Percentiles rank a stretch among this genome's conserved stretches.
Evolutionary conservation across 805 yeast species (phyloP).

Genomic region (Maudiozyma serrabonitensis): DNA sequence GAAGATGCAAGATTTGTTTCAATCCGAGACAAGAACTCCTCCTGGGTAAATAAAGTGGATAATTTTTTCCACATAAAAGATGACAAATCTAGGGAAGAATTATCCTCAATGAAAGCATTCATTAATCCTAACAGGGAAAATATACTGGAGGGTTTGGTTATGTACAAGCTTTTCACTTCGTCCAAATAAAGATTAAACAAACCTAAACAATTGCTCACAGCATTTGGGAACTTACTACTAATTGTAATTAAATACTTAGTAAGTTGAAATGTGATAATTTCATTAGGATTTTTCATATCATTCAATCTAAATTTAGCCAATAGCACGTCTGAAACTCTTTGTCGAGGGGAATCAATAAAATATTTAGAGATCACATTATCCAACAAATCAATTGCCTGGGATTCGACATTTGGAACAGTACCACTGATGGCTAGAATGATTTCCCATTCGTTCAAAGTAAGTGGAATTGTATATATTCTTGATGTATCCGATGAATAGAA

Average conservation of each 20-base stretch:
- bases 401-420: conserved; percentile 24
- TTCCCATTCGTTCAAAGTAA: conserved; percentile 46
- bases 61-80: conserved; percentile 14
- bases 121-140: conserved; percentile 34
- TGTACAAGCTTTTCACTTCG: conserved; percentile 6
- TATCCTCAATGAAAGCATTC: conserved; percentile 22
- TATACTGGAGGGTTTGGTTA: conserved; percentile 12
- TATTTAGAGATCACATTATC: conserved; percentile 36
- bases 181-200: conserved; percentile 23
- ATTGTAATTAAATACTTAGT: conserved; percentile 26
- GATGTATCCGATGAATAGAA: conserved; percentile 19
- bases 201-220: conserved; percentile 10
- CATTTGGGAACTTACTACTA: conserved; percentile 22
- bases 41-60: conserved; percentile 7
- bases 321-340: conserved; percentile 35
- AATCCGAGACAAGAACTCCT: conserved; percentile 11
- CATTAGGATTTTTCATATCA: conserved; percentile 32
- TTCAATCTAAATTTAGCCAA: conserved; percentile 27
- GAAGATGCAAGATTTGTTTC: conserved; percentile 11
- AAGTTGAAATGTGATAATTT: conserved; percentile 29
- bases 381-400: conserved; percentile 33
- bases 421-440: conserved; percentile 43
- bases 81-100: conserved; percentile 8
- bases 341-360: conserved; percentile 42
- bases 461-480: conserved; percentile 31